A percentile compares a stretch with the other conserved stretches of the same genome.
Conservation (phyloP, 2,329 filamentous ascomycete species). For the Ceratocystis smalleyi region DNA sequence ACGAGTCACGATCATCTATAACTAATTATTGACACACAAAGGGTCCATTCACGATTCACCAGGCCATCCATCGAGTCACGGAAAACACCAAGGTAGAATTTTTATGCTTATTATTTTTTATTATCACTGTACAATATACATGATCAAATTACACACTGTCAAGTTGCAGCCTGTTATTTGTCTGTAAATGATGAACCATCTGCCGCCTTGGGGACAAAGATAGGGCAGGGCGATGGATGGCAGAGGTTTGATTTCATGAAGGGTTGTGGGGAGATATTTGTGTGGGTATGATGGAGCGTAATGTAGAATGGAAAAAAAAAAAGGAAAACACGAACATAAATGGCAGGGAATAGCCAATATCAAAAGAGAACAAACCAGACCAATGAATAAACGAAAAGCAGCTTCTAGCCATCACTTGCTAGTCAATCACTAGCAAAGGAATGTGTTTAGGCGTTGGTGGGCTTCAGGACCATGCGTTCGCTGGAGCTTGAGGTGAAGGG, state of each 20-base stretch:
- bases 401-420: not conserved
- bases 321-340: not conserved
- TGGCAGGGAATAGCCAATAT: not conserved
- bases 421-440: not conserved
- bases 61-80: too few species aligned
- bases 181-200: not conserved
- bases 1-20: too few species aligned
- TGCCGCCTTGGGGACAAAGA: not conserved
- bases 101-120: not conserved
- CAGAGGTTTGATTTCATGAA: not conserved
- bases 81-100: not conserved
- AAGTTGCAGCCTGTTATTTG: not conserved
- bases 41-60: too few species aligned
- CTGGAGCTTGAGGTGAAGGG: conserved; percentile 55
- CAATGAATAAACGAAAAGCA: not conserved
- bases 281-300: not conserved
- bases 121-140: not conserved
- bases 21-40: too few species aligned
- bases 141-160: not conserved
- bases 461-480: conserved; percentile 49
- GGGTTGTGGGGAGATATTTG: not conserved
- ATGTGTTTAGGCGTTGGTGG: conserved; percentile 21
- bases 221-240: not conserved
- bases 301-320: not conserved
- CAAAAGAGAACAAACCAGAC: not conserved